phyloP scores from a whole-genome alignment of 176 grass and related monocot species.

The Themeda triandra region DNA sequence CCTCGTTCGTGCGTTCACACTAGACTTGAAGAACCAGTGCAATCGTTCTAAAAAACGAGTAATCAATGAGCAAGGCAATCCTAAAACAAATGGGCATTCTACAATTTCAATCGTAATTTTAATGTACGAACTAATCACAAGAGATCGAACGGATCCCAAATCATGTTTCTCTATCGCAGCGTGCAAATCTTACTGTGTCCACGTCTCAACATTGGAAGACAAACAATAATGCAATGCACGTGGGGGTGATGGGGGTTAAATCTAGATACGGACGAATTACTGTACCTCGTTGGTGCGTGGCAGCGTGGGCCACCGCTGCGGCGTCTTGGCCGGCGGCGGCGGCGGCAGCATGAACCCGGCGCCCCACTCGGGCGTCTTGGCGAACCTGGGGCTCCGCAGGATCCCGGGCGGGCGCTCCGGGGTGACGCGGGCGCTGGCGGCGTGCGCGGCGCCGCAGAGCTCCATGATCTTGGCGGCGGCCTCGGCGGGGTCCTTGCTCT shows the following conservation, averaged over 20 bases:
- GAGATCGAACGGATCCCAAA: not conserved
- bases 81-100: not conserved
- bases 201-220: constrained; percentile 8
- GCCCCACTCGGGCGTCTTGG: constrained; percentile 45
- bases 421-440: constrained; percentile 28
- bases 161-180: not conserved
- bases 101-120: not conserved
- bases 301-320: constrained; percentile 47
- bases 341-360: constrained; percentile 45
- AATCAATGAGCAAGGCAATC: not conserved
- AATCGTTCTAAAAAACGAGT: not conserved
- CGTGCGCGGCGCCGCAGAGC: constrained; percentile 42
- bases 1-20: not conserved
- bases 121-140: not conserved
- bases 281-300: constrained; percentile 47
- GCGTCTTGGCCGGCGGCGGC: constrained; percentile 28
- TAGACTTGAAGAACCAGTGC: not conserved
- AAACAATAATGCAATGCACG: constrained; percentile 40
- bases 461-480: constrained; percentile 73
- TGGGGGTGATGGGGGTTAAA: not conserved
- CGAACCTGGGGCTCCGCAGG: constrained; percentile 44
- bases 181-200: constrained; percentile 7
- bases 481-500: constrained; percentile 56
- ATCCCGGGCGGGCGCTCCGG: constrained; percentile 40
- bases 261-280: constrained; percentile 9